A percentile compares a stretch with the other conserved stretches of the same genome.
phyloP scores from a whole-genome alignment of 2,329 filamentous ascomycete genomes.

The Pseudohalonectria lignicola region DNA sequence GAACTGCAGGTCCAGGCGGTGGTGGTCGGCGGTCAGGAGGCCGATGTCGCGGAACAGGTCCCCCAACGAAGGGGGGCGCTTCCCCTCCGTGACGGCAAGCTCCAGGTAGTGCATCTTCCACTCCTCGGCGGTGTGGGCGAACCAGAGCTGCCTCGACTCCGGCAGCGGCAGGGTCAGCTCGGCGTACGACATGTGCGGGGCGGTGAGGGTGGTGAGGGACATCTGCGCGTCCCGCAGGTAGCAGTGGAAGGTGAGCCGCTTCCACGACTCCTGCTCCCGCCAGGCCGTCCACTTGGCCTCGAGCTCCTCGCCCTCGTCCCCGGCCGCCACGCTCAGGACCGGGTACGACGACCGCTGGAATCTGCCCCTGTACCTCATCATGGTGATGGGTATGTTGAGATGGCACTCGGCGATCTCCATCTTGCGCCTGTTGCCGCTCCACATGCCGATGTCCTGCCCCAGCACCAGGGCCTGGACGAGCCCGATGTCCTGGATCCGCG shows the following conservation, averaged over 20 bases:
- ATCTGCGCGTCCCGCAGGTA: conserved; percentile 56
- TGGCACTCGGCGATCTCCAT: conserved; percentile 44
- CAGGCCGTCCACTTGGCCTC: conserved; percentile 56
- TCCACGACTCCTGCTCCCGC: conserved; percentile 55
- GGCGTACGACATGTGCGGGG: conserved; percentile 56
- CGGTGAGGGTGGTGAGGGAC: conserved; percentile 55
- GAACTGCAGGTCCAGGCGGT: conserved; percentile 43
- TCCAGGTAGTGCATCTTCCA: conserved; percentile 53
- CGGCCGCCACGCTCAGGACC: conserved; percentile 33
- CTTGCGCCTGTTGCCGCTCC: conserved; percentile 43
- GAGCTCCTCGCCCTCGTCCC: conserved; percentile 44
- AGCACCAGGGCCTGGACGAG: conserved; percentile 37
- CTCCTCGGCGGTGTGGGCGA: conserved; percentile 47
- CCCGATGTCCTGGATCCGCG: conserved; percentile 31
- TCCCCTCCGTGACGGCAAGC: conserved; percentile 22
- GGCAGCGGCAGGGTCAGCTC: conserved; percentile 59
- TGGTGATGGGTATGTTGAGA: conserved; percentile 20
- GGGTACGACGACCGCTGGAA: conserved; percentile 47
- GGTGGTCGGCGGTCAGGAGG: conserved; percentile 34
- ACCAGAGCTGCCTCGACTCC: conserved; percentile 51
- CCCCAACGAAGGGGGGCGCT: conserved; percentile 36
- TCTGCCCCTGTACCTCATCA: conserved; percentile 44
- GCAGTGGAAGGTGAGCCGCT: conserved; percentile 53
- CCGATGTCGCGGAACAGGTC: conserved; percentile 47
- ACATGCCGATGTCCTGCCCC: conserved; percentile 37